A percentile compares a stretch with the other conserved stretches of the same genome.
Evolutionary conservation across 2,329 filamentous ascomycete species (phyloP).

Genomic region (Diaporthe australafricana): DNA sequence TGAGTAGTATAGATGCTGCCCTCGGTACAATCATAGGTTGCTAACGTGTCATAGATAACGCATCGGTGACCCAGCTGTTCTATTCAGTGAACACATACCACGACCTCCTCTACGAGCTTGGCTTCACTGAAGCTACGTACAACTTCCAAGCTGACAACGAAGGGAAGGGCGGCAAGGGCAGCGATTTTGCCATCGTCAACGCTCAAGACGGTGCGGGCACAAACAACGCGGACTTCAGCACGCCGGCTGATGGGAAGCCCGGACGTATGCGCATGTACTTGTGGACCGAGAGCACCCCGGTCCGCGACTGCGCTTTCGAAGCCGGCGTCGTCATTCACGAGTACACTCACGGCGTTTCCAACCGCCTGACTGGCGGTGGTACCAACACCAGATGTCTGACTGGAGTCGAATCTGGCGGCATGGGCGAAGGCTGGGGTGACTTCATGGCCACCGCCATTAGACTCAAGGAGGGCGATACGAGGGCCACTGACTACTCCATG

Average conservation of each 20-base stretch:
- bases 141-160: conserved; percentile 72
- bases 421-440: conserved; percentile 70
- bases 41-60: neutral
- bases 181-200: conserved; percentile 66
- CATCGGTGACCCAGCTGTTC: conserved; percentile 68
- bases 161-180: conserved; percentile 60
- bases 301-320: conserved; percentile 68
- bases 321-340: conserved; percentile 71
- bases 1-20: neutral
- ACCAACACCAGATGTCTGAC: conserved; percentile 61
- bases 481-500: conserved; percentile 58
- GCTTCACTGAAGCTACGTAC: conserved; percentile 68
- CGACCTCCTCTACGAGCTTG: conserved; percentile 67
- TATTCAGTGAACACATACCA: conserved; percentile 71
- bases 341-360: conserved; percentile 67
- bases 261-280: conserved; percentile 71
- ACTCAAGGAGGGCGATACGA: conserved; percentile 58
- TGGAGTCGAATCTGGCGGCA: conserved; percentile 62
- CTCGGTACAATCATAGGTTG: too few species aligned
- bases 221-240: conserved; percentile 70
- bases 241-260: conserved; percentile 61
- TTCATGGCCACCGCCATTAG: conserved; percentile 65
- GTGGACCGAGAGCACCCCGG: conserved; percentile 60
- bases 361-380: conserved; percentile 69
- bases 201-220: conserved; percentile 65